Percentiles rank a stretch among this genome's conserved stretches.
These are phyloP conservation scores for Apiosordaria backusii DNA, from an alignment of 495 filamentous ascomycete species.

Conservation along the genomic window DNA sequence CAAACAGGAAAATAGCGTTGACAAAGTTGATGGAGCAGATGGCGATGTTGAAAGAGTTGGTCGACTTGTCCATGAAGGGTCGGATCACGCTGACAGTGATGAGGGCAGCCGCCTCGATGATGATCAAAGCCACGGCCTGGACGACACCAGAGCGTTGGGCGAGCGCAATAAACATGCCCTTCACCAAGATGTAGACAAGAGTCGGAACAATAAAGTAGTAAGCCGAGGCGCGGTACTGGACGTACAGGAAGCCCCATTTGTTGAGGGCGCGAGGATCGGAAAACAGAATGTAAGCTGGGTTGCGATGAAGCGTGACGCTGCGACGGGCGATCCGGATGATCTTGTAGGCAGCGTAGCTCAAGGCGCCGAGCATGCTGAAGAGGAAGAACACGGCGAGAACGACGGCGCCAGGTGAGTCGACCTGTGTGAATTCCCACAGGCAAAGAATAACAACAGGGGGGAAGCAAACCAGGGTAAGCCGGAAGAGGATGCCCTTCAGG, in stretches of 20 bases:
- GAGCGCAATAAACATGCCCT: conserved; percentile 88
- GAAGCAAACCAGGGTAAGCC: conserved; percentile 86
- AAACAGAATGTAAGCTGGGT: conserved; percentile 95
- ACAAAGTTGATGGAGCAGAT: conserved; percentile 88
- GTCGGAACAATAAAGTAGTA: conserved; percentile 95
- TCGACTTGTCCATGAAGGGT: conserved; percentile 99
- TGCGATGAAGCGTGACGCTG: conserved; percentile 88
- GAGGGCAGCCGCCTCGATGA: conserved; percentile 80
- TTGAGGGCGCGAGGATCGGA: conserved; percentile 89
- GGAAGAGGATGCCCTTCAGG: conserved; percentile 72
- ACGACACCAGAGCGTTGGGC: conserved; percentile 67
- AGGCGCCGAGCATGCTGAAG: conserved; percentile 70
- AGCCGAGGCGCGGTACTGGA: conserved; percentile 92
- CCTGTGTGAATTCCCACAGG: conserved; percentile 87
- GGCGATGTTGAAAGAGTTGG: conserved; percentile 93
- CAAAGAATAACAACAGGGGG: conserved; percentile 89
- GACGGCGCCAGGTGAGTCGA: conserved; percentile 83
- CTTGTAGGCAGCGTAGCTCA: conserved; percentile 87
- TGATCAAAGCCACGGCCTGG: conserved; percentile 79
- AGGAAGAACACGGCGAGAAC: conserved; percentile 89
- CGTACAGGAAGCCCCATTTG: conserved; percentile 98
- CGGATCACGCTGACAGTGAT: conserved; percentile 75
- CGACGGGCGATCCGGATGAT: conserved; percentile 85
- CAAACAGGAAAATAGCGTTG: conserved; percentile 79
- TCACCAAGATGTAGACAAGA: conserved; percentile 75